Percentiles rank a stretch among this genome's conserved stretches.
Conservation (phyloP, 176 grass and related monocot genomes). For the Ensete ventricosum region DNA sequence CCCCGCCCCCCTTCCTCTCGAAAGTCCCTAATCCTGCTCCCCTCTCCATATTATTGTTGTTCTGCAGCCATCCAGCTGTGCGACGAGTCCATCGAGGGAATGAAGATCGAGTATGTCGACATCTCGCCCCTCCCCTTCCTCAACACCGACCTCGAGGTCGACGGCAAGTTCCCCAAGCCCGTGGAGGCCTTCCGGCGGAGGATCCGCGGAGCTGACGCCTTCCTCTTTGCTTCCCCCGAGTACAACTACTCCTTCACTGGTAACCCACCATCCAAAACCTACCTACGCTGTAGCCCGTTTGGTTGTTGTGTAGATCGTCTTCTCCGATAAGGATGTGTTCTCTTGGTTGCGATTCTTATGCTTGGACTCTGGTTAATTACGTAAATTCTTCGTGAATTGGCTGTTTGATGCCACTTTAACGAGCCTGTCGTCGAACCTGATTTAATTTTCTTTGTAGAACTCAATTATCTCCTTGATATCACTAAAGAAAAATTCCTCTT, state of each 20-base stretch:
- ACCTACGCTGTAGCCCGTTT: no score
- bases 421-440: no score
- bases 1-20: background rate
- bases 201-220: constrained; percentile 44
- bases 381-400: no score
- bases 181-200: constrained; percentile 65
- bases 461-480: no score
- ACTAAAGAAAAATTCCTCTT: no score
- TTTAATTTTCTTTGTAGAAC: no score
- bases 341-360: no score
- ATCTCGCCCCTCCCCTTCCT: constrained; percentile 55
- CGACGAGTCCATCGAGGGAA: constrained; percentile 49
- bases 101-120: constrained; percentile 53
- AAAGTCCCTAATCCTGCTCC: background rate
- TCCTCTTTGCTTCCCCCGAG: constrained; percentile 75
- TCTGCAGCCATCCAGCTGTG: constrained; percentile 52
- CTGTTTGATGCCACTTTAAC: no score
- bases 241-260: constrained; percentile 79
- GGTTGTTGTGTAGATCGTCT: no score
- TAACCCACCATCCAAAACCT: background rate
- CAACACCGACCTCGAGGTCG: constrained; percentile 75
- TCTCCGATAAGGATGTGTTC: no score
- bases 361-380: no score
- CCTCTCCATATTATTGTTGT: background rate
- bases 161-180: constrained; percentile 42